phyloP scores from a whole-genome alignment of 768 basidiomycete species.

The Kwoniella sp. region DNA sequence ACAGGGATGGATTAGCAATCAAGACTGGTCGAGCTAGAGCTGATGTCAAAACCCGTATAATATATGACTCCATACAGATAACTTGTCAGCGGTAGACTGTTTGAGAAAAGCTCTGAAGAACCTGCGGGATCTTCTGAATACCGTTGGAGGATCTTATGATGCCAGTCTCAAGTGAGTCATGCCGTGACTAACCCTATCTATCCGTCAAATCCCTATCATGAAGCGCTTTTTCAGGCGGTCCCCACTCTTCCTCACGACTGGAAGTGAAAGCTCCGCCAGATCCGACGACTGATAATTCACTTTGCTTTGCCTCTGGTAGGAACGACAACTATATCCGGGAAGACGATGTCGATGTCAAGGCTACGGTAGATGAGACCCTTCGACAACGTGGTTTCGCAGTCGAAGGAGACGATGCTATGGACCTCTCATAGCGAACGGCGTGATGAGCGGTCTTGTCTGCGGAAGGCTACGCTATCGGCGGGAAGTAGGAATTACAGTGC shows the following conservation, averaged over 20 bases:
- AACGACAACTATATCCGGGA: constrained; percentile 44
- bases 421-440: constrained; percentile 21
- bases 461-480: too few relatives aligned
- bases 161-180: constrained; percentile 60
- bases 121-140: constrained; percentile 73
- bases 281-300: background rate
- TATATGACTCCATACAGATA: constrained; percentile 72
- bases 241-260: too few relatives aligned
- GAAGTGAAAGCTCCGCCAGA: too few relatives aligned
- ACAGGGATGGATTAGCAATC: background rate
- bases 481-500: too few relatives aligned
- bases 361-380: constrained; percentile 40
- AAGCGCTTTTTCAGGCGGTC: too few relatives aligned
- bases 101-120: constrained; percentile 74
- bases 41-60: too few relatives aligned
- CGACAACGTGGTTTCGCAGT: constrained; percentile 32
- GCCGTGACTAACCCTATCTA: background rate
- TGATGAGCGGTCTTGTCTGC: too few relatives aligned
- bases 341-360: constrained; percentile 50
- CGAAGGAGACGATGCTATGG: constrained; percentile 34
- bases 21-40: background rate
- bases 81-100: constrained; percentile 79
- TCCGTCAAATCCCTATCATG: background rate
- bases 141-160: constrained; percentile 71
- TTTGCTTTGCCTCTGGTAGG: constrained; percentile 16